A percentile compares a stretch with the other conserved stretches of the same genome.
phyloP scores from a whole-genome alignment of 129 eudicot species.

The Heracleum sosnowskyi region DNA sequence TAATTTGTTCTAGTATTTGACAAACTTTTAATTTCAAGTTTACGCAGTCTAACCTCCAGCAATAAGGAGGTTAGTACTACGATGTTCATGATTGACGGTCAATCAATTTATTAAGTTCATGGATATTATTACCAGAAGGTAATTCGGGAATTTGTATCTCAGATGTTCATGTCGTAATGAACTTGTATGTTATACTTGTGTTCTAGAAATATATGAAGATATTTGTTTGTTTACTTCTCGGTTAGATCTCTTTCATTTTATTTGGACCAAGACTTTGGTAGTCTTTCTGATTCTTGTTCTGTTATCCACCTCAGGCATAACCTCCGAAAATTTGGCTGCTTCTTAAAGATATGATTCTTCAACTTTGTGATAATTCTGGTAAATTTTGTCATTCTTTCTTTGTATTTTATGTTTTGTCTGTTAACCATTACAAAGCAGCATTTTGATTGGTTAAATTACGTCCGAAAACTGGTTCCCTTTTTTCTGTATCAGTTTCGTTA shows the following conservation, averaged over 20 bases:
- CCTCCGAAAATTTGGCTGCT: slow-evolving; percentile 4
- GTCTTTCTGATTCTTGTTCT: neutral
- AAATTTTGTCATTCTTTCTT: neutral
- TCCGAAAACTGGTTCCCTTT: neutral
- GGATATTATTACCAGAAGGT: slow-evolving; percentile 12
- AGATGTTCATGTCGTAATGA: slow-evolving; percentile 22
- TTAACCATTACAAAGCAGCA: neutral
- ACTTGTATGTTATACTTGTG: slow-evolving; percentile 32
- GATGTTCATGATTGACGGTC: slow-evolving; percentile 14
- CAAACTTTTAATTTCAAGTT: slow-evolving; percentile 10
- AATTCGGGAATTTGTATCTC: slow-evolving; percentile 26
- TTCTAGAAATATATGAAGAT: slow-evolving; percentile 16
- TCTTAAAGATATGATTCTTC: neutral
- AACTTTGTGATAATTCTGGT: neutral
- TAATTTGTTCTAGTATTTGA: slow-evolving; percentile 8
- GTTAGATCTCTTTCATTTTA: neutral
- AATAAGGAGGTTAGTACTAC: neutral
- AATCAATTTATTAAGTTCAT: neutral
- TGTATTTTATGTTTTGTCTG: neutral
- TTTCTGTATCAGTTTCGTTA: slow-evolving; percentile 6
- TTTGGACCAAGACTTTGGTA: neutral
- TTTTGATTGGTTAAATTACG: neutral
- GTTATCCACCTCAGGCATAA: neutral
- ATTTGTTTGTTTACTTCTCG: slow-evolving; percentile 13
- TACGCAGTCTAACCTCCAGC: slow-evolving; percentile 1